Evolutionary conservation across 345 rosid species (phyloP), one percentile per base, ranked within the genome.

Genomic region (Orychophragmus violaceus): DNA sequence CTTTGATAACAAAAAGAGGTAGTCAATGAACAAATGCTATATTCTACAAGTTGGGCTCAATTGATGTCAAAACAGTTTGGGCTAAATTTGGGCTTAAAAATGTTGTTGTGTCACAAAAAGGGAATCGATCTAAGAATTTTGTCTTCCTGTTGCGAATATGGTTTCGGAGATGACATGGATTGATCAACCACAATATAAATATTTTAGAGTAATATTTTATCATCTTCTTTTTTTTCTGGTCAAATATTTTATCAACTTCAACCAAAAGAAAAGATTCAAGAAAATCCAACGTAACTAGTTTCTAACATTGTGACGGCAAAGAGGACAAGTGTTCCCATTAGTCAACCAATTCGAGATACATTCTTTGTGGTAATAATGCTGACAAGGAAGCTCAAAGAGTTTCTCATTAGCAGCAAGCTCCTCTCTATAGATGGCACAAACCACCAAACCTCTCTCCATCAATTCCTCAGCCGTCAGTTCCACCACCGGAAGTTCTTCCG

Each of bases 331-430:
- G 25, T 58, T 68, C 21, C 72, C 49, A 58, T 23, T 57, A 57
- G 2, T 33, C 72, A 68, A 33, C 72, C 72, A 57, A 13, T 11
- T 57, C 1, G 42, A 33, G 28, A 68, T 68, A 68, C 72, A 68
- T 1, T 58, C 29, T 58, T 57, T 46, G 28, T 68, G 72, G 49
- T 68, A 68, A 23, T 27, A 68, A 46, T 68, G 72, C n/a, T 19
- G 17, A 68, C 72, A 68, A 32, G 72, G 72, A 68, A 68, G 72
- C 72, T 68, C 65, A 10, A 28, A 32, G 64, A 68, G 72, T 6
- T n/a, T 68, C 50, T 33, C 64, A 57, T 23, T 68, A n/a, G 57
- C 56, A 45, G 10, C 25, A 0, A 68, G 10, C 35, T 68, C 72
- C 35, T 68, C 72, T 56, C 55, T 55, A 57, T 57, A 56, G 6